Percentiles rank a stretch among this genome's conserved stretches.
Conservation (phyloP, 1,284 basidiomycete species). For the Vanrija pseudolonga region DNA sequence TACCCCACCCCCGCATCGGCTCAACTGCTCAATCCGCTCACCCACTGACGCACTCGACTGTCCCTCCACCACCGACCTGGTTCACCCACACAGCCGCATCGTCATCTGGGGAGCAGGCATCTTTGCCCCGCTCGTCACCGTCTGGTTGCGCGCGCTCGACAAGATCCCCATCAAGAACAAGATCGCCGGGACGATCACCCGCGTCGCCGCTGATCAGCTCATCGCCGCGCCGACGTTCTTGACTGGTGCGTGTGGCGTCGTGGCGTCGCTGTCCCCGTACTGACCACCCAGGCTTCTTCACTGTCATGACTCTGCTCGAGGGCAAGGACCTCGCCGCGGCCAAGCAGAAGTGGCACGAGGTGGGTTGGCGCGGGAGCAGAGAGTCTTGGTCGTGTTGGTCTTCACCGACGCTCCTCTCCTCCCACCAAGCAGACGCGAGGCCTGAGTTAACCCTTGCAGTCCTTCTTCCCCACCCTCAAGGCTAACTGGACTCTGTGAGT, state of each 20-base stretch:
- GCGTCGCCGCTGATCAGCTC: constrained; percentile 51
- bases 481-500: constrained; percentile 47
- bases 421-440: constrained; percentile 18
- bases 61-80: neutral
- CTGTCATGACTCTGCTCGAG: constrained; percentile 50
- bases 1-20: neutral
- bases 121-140: constrained; percentile 49
- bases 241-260: constrained; percentile 26
- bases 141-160: constrained; percentile 46
- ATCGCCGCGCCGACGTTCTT: constrained; percentile 48
- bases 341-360: constrained; percentile 44
- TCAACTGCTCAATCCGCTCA: neutral
- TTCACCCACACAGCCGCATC: constrained; percentile 35
- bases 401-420: neutral
- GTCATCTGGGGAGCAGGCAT: constrained; percentile 48
- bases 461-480: constrained; percentile 40
- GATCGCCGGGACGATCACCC: constrained; percentile 33
- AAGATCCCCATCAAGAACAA: constrained; percentile 39
- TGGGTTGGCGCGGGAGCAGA: constrained; percentile 9
- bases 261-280: neutral
- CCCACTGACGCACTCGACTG: neutral
- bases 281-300: constrained; percentile 49
- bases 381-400: neutral
- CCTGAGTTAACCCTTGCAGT: too few species aligned
- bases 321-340: constrained; percentile 48